Percentiles rank a stretch among this genome's conserved stretches.
Conservation (phyloP, 129 eudicot species). For the Mikania micrantha region DNA sequence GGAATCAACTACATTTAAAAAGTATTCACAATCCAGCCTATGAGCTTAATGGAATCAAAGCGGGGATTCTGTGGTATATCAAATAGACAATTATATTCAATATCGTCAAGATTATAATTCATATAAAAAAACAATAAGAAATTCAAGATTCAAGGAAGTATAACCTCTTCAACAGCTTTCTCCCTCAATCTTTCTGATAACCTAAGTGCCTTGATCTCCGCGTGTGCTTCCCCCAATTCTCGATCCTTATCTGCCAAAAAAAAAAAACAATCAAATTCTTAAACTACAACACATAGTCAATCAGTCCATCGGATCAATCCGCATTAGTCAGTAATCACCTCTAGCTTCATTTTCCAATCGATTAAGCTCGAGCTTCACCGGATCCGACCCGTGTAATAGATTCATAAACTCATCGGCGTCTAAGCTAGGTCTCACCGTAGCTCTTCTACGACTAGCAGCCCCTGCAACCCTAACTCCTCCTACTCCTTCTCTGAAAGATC, state of each 20-base stretch:
- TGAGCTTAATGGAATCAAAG: neutral
- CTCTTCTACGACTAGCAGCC: constrained; percentile 49
- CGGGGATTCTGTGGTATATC: constrained; percentile 9
- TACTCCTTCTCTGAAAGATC: constrained; percentile 38
- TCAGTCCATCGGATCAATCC: constrained; percentile 32
- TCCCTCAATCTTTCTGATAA: constrained; percentile 72
- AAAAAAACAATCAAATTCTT: constrained; percentile 16
- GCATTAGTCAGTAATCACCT: constrained; percentile 51
- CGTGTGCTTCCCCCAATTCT: constrained; percentile 70
- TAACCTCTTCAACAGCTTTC: constrained; percentile 97
- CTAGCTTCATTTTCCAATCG: constrained; percentile 93
- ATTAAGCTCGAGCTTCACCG: constrained; percentile 91
- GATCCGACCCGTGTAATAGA: constrained; percentile 96
- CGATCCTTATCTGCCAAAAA: constrained; percentile 72
- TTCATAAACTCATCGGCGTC: constrained; percentile 87
- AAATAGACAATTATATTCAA: constrained; percentile 13
- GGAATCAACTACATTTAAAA: neutral
- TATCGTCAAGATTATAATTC: neutral
- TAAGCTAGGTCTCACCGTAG: constrained; percentile 61
- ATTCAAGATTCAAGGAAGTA: neutral
- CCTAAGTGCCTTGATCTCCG: constrained; percentile 75
- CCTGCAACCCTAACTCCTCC: constrained; percentile 37
- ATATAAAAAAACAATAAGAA: neutral
- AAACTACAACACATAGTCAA: neutral
- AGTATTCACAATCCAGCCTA: neutral